Percentiles rank a stretch among this genome's conserved stretches.
These are phyloP conservation scores for Backusella luteola DNA, from an alignment of 192 early-diverging fungal genomes.

Conservation along the genomic window DNA sequence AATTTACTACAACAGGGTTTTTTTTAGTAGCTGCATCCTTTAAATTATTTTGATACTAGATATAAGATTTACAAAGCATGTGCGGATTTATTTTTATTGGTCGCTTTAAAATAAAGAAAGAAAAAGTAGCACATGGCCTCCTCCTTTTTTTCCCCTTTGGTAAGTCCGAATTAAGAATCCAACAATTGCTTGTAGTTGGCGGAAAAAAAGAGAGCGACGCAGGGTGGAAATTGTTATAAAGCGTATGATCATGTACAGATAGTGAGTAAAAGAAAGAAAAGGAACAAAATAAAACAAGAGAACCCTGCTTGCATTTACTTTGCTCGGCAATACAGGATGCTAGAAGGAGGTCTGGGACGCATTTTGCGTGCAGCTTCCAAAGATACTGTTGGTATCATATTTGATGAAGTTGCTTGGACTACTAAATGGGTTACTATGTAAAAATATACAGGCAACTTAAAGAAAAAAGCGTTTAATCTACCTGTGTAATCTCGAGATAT, in stretches of 20 bases:
- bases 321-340: constrained; percentile 12
- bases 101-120: neutral
- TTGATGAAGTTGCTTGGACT: constrained; percentile 55
- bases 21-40: too few species aligned
- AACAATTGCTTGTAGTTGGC: neutral
- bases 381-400: constrained; percentile 51
- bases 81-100: too few species aligned
- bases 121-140: neutral
- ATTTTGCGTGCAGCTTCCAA: constrained; percentile 48
- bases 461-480: neutral
- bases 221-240: neutral
- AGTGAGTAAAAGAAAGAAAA: neutral
- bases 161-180: neutral
- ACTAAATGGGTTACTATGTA: constrained; percentile 43
- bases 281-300: too few species aligned
- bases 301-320: too few species aligned
- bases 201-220: neutral
- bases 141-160: neutral
- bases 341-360: constrained; percentile 48
- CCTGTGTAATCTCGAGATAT: constrained; percentile 50
- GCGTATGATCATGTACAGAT: neutral
- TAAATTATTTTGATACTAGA: too few species aligned
- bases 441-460: neutral
- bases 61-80: too few species aligned
- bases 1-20: too few species aligned